Evolutionary conservation across 2,329 filamentous ascomycete species (phyloP), one percentile per base, ranked within the genome.

Genomic region (Raffaelea arxii): DNA sequence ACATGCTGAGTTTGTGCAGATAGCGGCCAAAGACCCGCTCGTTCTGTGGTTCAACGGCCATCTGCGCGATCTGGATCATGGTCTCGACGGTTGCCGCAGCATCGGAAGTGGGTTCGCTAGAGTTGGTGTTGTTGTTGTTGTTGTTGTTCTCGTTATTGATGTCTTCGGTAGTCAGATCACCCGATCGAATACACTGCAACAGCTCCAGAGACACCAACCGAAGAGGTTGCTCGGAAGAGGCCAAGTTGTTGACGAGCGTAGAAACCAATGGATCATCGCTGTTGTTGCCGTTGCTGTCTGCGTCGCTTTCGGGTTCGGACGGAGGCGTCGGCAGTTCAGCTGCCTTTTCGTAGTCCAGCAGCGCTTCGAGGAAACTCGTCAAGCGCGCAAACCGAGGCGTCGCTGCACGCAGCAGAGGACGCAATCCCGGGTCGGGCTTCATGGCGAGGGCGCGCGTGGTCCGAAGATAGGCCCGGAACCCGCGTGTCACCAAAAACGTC

Each of bases 21-120:
- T 91, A 81, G 77, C 96, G 94, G 2, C 86, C 83, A 27, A 95
- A 78, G 18, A 79, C 78, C 47, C 92, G 78, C 43, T 80, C 77
- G 43, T 84, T 87, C 47, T 90, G 78, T 4, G 95, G 70, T 41
- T 77, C 78, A n/a, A 94, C 65, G 0, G 86, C 81, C 6, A 82
- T 86, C 51, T 88, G 77, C 61, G 97, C 90, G 16, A 90, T 80
- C 51, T 87, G 76, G 16, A 90, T 72, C 65, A 94, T 91, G 6
- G 80, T 72, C 6, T 69, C 66, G 22, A 86, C 63, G 6, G 71
- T 66, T 25, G 77, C 61, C 40, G 72, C 65, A 49, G 74, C 69
- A 45, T 74, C 71, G 32, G 59, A 65, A n/a, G n/a, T n/a, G n/a
- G n/a, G n/a, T n/a, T n/a, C n/a, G n/a, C n/a, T n/a, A n/a, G n/a